These are phyloP conservation scores for Ascomycota sp. DNA, from an alignment of 2,329 filamentous ascomycete genomes.

Conservation along the genomic window DNA sequence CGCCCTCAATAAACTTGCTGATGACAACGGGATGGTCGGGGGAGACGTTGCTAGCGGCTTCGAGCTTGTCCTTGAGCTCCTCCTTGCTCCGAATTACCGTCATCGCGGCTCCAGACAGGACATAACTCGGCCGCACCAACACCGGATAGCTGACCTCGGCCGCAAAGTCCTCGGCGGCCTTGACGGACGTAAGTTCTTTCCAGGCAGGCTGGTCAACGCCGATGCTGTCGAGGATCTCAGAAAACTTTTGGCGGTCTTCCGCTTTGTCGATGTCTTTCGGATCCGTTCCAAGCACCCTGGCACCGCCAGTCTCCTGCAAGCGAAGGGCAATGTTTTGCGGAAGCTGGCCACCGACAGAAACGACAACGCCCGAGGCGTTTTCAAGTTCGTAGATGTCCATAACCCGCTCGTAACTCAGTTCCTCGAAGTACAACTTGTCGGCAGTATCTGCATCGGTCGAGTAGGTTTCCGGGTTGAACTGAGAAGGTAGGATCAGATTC, in stretches of 20 bases:
- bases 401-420: constrained; percentile 75
- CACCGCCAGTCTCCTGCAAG: constrained; percentile 68
- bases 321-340: constrained; percentile 95
- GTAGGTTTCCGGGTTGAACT: constrained; percentile 83
- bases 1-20: constrained; percentile 93
- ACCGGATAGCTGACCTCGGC: constrained; percentile 80
- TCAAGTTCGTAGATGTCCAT: constrained; percentile 89
- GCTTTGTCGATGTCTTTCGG: constrained; percentile 97
- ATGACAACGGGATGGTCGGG: constrained; percentile 97
- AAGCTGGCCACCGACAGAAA: constrained; percentile 92
- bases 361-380: constrained; percentile 61
- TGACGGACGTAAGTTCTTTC: constrained; percentile 93
- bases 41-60: constrained; percentile 74
- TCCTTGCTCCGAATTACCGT: constrained; percentile 96
- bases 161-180: constrained; percentile 76
- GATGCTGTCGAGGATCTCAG: constrained; percentile 88
- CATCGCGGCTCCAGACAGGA: constrained; percentile 93
- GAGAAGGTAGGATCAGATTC: no score
- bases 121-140: constrained; percentile 86
- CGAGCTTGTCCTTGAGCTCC: constrained; percentile 88
- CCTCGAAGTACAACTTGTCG: constrained; percentile 89
- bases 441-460: constrained; percentile 87
- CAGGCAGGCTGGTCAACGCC: constrained; percentile 90
- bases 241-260: constrained; percentile 97
- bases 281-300: constrained; percentile 85